phyloP scores from a whole-genome alignment of 345 rosid species.

The Populus simonii region DNA sequence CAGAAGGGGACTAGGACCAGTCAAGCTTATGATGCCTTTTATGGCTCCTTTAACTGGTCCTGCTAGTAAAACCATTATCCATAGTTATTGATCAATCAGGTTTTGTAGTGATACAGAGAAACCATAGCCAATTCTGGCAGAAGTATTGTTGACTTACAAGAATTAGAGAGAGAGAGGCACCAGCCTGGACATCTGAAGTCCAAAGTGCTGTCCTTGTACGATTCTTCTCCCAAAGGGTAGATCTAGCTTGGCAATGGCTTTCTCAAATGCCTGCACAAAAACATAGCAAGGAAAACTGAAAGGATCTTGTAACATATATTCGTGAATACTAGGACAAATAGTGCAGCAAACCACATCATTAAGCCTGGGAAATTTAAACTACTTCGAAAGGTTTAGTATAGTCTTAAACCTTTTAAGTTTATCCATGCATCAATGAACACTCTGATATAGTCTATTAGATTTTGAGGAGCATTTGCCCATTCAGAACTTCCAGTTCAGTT shows the following conservation, averaged over 20 bases:
- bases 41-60: conserved; percentile 77
- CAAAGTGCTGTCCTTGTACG: conserved; percentile 74
- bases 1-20: conserved; percentile 40
- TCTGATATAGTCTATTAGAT: neutral
- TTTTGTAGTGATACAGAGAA: neutral
- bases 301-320: neutral
- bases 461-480: neutral
- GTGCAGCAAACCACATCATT: neutral
- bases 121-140: neutral
- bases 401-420: neutral
- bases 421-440: neutral
- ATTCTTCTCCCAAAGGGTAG: conserved; percentile 54
- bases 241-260: conserved; percentile 69
- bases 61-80: conserved; percentile 19
- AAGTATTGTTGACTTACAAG: neutral
- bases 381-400: neutral
- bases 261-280: conserved; percentile 52
- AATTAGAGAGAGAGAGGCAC: neutral
- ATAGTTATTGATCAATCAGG: neutral
- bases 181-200: conserved; percentile 92
- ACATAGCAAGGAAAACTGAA: neutral
- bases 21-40: conserved; percentile 22
- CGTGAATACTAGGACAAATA: neutral
- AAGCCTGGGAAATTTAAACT: neutral
- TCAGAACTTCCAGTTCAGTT: neutral